Base-by-base conservation (phyloP, 306 rosid genomes). In the Cicer chorassanicum region DNA sequence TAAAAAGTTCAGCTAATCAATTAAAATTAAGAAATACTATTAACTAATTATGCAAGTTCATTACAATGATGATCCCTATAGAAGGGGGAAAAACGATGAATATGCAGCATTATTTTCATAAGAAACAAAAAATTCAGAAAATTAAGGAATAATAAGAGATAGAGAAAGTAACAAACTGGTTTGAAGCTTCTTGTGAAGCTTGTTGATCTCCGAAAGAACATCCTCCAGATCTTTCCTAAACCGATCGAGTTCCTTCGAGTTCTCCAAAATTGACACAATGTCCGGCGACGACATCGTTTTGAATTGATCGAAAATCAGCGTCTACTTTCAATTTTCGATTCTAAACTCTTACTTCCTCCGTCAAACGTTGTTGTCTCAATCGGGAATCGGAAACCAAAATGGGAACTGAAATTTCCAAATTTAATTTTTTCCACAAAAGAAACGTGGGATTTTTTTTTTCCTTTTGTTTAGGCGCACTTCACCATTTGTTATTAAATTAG, bases 121-220 rank as follows among this genome's bases (percentile, higher is more conserved):
- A 29, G 36, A 34, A 9, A 9, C 7, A n/a, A 46, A 9, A 13
- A 9, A 38, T 0, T 6, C 13, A 21, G 16, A 34, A 6, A n/a
- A 61, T 29, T 6, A 36, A 61, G 18, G 4, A 14, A 24, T 13
- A 43, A 29, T 16, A 5, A 4, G 6, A 29, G 12, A 62, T 15
- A 46, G 65, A 53, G 42, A 77, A 16, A 38, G 55, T 81, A 78
- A 81, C 51, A 18, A 7, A 94, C 99, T 81, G 1, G 89, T 7
- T 56, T 88, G 93, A 75, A 94, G 97, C 87, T 90, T 94, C 89
- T 90, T 94, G 70, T 94, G 99, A 79, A 94, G 87, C 86, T 90
- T 94, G 82, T 94, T 94, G 78, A 94, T 94, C 63, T 94, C 97
- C 13, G 15, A 21, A n/a, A 94, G 86, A 65, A 94, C 84, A 0